Conservation (phyloP, 1,284 basidiomycete species). For the Laetiporus sulphureus region DNA sequence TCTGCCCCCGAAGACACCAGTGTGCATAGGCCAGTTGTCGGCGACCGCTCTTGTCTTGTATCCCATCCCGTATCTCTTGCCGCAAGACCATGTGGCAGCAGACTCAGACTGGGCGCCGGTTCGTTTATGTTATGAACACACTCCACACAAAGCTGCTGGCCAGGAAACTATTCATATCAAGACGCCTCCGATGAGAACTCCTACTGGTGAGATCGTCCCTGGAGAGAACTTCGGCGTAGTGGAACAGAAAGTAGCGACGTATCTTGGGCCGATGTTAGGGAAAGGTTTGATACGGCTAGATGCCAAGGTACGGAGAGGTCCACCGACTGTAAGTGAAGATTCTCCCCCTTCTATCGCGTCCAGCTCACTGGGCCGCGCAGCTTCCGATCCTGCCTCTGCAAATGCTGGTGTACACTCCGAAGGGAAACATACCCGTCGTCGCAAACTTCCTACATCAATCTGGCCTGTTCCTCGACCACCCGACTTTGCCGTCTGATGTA, state of each 20-base stretch:
- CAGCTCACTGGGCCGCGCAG: conserved; percentile 31
- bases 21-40: conserved; percentile 84
- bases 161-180: conserved; percentile 80
- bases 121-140: conserved; percentile 67
- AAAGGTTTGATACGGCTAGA: conserved; percentile 83
- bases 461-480: conserved; percentile 77
- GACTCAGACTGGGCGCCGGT: conserved; percentile 73
- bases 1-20: conserved; percentile 66
- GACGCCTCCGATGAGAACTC: conserved; percentile 47
- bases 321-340: conserved; percentile 45
- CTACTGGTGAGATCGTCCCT: conserved; percentile 42
- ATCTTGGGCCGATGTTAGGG: conserved; percentile 74
- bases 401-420: conserved; percentile 87
- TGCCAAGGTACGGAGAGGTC: conserved; percentile 64
- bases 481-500: conserved; percentile 50
- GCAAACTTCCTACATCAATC: conserved; percentile 66
- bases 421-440: conserved; percentile 82
- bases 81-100: conserved; percentile 34
- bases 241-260: conserved; percentile 74
- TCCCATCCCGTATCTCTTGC: conserved; percentile 66
- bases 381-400: conserved; percentile 77
- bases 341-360: too few species aligned
- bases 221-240: conserved; percentile 80
- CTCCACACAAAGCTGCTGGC: conserved; percentile 45
- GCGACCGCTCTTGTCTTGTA: conserved; percentile 83